Conservation (phyloP, 2,329 filamentous ascomycete species). For the Stagonosporopsis tanaceti region DNA sequence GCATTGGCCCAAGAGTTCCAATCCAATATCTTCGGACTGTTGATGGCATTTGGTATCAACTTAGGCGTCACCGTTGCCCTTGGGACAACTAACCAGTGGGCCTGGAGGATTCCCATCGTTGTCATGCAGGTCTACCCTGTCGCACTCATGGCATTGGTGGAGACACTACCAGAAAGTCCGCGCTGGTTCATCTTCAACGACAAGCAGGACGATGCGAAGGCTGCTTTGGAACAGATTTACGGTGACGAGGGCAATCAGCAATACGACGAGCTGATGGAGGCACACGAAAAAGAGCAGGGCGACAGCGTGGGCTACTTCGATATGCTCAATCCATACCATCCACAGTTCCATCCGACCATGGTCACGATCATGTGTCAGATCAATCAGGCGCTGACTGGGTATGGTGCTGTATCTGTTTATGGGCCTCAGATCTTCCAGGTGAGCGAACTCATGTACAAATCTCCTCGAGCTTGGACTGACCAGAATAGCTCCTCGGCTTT, state of each 20-base stretch:
- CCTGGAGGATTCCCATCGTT: constrained; percentile 68
- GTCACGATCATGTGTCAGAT: constrained; percentile 70
- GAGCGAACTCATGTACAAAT: constrained; percentile 12
- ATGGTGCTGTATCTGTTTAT: constrained; percentile 68
- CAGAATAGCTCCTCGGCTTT: constrained; percentile 64
- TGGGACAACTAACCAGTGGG: constrained; percentile 66
- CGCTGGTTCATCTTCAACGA: constrained; percentile 65
- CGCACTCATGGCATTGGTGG: constrained; percentile 61
- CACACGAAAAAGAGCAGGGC: constrained; percentile 60
- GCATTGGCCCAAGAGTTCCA: constrained; percentile 70
- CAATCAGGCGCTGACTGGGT: constrained; percentile 67
- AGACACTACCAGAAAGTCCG: constrained; percentile 64
- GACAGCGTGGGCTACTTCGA: constrained; percentile 61
- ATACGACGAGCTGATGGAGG: constrained; percentile 60
- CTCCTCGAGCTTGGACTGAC: background rate
- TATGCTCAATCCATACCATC: constrained; percentile 64
- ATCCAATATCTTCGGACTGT: constrained; percentile 68
- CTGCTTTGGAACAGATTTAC: constrained; percentile 59
- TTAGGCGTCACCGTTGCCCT: constrained; percentile 61
- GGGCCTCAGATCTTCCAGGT: constrained; percentile 69
- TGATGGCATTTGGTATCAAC: constrained; percentile 69
- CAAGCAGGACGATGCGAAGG: constrained; percentile 59
- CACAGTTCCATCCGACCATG: constrained; percentile 68
- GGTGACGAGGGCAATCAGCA: constrained; percentile 60
- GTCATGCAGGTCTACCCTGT: constrained; percentile 68